phyloP scores from a whole-genome alignment of 179 eudicot species.

The Actinidia polygama region DNA sequence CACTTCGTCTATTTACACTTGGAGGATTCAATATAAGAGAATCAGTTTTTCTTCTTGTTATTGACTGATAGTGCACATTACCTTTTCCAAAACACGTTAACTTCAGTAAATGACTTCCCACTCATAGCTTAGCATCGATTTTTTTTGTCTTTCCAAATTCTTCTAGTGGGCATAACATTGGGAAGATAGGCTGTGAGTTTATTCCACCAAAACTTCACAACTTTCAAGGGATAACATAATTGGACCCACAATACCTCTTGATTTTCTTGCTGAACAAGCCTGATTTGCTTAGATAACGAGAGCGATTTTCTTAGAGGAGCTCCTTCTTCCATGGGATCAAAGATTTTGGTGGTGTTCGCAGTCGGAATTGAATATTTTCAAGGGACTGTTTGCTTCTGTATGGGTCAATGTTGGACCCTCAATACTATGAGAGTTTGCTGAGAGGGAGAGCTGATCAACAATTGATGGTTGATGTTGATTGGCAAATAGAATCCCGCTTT shows the following conservation, averaged over 20 bases:
- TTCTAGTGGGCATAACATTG: conserved; percentile 50
- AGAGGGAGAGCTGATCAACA: conserved; percentile 57
- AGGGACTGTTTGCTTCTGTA: conserved; percentile 27
- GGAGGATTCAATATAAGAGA: conserved; percentile 48
- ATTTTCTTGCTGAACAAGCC: conserved; percentile 30
- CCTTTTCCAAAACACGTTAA: neutral
- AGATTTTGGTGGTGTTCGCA: conserved; percentile 27
- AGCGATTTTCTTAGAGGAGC: conserved; percentile 26
- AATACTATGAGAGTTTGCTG: conserved; percentile 43
- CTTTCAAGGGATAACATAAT: conserved; percentile 35
- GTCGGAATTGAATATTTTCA: conserved; percentile 28
- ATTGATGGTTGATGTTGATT: conserved; percentile 53
- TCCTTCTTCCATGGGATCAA: conserved; percentile 35
- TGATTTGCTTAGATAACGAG: conserved; percentile 27
- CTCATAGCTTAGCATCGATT: neutral
- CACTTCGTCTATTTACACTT: conserved; percentile 34
- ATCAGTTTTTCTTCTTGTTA: conserved; percentile 51
- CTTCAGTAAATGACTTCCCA: neutral
- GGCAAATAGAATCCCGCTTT: conserved; percentile 47
- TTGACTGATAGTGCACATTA: neutral
- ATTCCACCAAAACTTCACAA: conserved; percentile 33
- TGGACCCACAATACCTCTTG: conserved; percentile 42
- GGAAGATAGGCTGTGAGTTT: conserved; percentile 50
- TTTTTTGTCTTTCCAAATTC: neutral
- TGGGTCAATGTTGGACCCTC: conserved; percentile 41